Base-by-base conservation (phyloP, 176 grass and related monocot species). In the Carex parvula region DNA sequence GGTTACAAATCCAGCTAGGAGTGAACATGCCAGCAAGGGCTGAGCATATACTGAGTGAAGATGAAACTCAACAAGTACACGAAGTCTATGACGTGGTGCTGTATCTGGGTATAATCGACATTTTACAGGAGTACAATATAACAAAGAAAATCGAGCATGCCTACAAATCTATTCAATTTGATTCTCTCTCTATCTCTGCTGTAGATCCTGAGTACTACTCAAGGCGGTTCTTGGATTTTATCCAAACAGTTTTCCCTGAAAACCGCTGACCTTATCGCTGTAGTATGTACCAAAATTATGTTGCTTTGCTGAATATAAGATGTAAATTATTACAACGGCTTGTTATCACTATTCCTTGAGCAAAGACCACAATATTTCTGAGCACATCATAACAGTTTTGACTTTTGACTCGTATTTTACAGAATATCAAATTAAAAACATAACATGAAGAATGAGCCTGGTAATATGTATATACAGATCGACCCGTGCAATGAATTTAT, bases 101-200 rank as follows among this genome's bases (percentile, higher is more conserved):
- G 16, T 99, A 99, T 87, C 85, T 99, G 18, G 97, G 97, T 24
- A 99, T 99, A 85, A 99, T 99, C n/a, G 97, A 96, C 84, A 99
- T 99, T 69, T 62, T 99, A 81, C 97, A 99, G 81, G 97, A 89
- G 0, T 99, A 99, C 81, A 92, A 99, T 86, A 95, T 96, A 84
- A 48, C 88, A 6, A 99, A 99, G 87, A 95, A 94, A 83, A 93
- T 99, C 0, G 97, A 99, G 84, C 97, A 90, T 81, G 93, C 97
- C 6, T 92, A 95, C 66, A 95, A 95, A 81, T 99, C 97, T n/a
- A 88, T 96, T 33, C 93, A 95, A 70, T 95, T 94, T 7, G 97
- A 95, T 82, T 94, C 93, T 1, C 22, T 94, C 3, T 96, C 93
- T 0, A 99, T 99, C 81, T 99, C 97, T 0, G 93, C 83, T 0